Conservation (phyloP, 176 grass and related monocot genomes). For the Guadua angustifolia region DNA sequence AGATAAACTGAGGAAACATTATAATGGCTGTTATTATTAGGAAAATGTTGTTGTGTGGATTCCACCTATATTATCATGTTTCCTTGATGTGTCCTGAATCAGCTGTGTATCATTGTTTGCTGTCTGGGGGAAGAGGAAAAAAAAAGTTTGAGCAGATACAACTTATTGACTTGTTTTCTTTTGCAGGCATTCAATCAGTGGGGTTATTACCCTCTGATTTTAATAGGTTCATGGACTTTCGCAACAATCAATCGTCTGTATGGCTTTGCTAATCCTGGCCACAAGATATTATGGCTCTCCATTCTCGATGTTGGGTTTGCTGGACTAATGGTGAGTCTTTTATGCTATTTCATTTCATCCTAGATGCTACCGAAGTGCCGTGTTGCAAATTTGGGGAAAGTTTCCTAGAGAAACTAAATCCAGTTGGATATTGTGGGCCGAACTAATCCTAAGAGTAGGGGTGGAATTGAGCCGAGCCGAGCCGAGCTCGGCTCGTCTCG, state of each 20-base stretch:
- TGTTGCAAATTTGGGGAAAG: not conserved
- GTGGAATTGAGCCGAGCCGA: too few relatives aligned
- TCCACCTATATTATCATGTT: not conserved
- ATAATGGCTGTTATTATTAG: not conserved
- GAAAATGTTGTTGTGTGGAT: constrained; percentile 2
- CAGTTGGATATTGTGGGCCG: not conserved
- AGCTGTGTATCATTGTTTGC: not conserved
- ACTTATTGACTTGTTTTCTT: constrained; percentile 16
- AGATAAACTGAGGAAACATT: not conserved
- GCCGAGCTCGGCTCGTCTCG: too few relatives aligned
- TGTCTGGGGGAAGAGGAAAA: not conserved
- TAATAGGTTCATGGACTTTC: constrained; percentile 93
- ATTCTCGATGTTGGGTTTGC: constrained; percentile 88
- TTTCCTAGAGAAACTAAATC: not conserved
- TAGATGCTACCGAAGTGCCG: constrained; percentile 17
- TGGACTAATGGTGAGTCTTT: constrained; percentile 83
- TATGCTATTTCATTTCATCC: constrained; percentile 36
- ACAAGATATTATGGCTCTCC: constrained; percentile 94
- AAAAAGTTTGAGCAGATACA: constrained; percentile 23
- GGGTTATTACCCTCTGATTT: constrained; percentile 97
- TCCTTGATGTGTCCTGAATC: not conserved
- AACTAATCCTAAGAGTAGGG: not conserved
- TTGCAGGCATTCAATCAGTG: constrained; percentile 85
- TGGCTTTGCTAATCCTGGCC: constrained; percentile 70
- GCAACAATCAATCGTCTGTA: constrained; percentile 90